These are phyloP conservation scores for Tricholoma flavovirens DNA, from an alignment of 768 basidiomycete species.

Conservation along the genomic window DNA sequence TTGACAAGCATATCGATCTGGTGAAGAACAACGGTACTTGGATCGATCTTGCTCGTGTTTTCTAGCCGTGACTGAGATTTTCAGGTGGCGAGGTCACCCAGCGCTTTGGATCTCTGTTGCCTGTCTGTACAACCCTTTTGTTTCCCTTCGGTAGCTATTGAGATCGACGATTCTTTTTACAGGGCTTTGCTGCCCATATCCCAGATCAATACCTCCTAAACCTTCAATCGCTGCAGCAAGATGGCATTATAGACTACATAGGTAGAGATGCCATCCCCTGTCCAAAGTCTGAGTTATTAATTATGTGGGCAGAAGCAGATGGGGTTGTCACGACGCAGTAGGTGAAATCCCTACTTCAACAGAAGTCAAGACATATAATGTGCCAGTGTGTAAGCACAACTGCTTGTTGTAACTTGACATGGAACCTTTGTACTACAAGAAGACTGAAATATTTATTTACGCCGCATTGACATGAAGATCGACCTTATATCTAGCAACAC, in stretches of 20 bases:
- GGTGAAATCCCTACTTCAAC: neutral
- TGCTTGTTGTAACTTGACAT: neutral
- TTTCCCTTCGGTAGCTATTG: neutral
- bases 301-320: constrained; percentile 34
- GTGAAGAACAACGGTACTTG: constrained; percentile 34
- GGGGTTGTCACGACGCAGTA: constrained; percentile 35
- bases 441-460: neutral
- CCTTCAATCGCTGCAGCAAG: constrained; percentile 27
- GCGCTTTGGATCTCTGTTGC: constrained; percentile 32
- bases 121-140: constrained; percentile 32
- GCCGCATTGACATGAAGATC: too few species aligned
- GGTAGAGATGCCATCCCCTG: constrained; percentile 25
- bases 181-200: constrained; percentile 27
- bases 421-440: neutral
- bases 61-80: neutral
- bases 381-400: neutral
- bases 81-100: constrained; percentile 41
- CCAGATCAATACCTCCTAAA: constrained; percentile 22
- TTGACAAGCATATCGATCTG: constrained; percentile 34
- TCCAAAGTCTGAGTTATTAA: neutral
- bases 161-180: neutral
- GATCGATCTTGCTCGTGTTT: neutral
- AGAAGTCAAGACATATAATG: too few species aligned
- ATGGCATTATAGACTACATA: constrained; percentile 38
- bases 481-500: too few species aligned